Conservation (phyloP, 2,329 filamentous ascomycete genomes). For the Colletotrichum euphorbiae region DNA sequence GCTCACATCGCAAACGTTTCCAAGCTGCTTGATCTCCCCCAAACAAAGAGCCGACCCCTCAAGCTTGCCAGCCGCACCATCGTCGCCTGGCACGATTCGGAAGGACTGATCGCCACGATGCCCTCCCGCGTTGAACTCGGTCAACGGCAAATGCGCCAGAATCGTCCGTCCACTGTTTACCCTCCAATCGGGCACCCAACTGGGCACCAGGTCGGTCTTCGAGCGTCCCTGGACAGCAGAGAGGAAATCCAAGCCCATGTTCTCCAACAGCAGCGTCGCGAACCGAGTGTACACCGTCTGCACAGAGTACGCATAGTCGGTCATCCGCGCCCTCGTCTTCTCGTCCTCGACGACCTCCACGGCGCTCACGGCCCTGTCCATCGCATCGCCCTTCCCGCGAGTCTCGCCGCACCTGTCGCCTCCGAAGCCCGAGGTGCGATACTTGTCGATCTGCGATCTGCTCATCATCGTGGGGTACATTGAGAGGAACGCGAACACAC, state of each 20-base stretch:
- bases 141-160: conserved; percentile 12
- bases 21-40: neutral
- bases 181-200: conserved; percentile 24
- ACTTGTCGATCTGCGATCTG: neutral
- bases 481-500: conserved; percentile 18
- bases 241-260: conserved; percentile 13
- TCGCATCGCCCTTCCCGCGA: neutral
- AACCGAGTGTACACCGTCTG: conserved; percentile 4
- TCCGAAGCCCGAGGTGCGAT: neutral
- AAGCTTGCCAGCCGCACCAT: neutral
- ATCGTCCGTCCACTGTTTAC: neutral
- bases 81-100: neutral
- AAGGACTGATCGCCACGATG: neutral
- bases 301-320: neutral
- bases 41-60: neutral
- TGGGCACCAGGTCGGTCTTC: neutral
- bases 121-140: conserved; percentile 6
- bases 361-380: neutral
- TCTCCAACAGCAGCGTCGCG: conserved; percentile 2
- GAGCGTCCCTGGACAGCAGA: conserved; percentile 8
- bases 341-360: neutral
- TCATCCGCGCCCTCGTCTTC: neutral
- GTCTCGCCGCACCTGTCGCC: neutral
- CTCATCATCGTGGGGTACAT: conserved; percentile 24
- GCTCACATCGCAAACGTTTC: neutral